Evolutionary conservation across 202 grass and related monocot species (phyloP), one percentile per base, ranked within the genome.

Genomic region (Setaria viridis): DNA sequence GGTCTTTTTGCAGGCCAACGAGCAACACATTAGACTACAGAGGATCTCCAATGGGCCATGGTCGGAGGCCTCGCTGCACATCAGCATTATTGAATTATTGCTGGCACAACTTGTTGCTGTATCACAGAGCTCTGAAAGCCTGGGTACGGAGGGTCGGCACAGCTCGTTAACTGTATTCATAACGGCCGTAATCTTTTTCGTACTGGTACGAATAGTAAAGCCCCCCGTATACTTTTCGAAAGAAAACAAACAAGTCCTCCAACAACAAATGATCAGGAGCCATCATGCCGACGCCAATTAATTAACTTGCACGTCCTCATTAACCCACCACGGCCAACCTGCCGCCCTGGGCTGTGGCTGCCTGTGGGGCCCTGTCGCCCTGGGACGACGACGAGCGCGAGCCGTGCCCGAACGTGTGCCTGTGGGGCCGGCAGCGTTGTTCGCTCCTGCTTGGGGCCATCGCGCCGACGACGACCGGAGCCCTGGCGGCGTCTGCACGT

Each of bases 401-500:
- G 25, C 25, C 25, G 25, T 41, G 42, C 42, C 7, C 42, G 42
- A 7, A 6, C 42, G 42, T 43, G 42, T 43, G 6, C 6, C 7
- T 43, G 42, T 43, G 42, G 6, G 42, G 42, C 42, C 42, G 42
- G 42, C 42, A 43, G 42, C 42, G 0, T 7, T 77, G 54, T 60
- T 79, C 79, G n/a, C 66, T 79, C 13, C 13, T 73, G 67, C 57
- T 43, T 64, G 34, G 80, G 67, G n/a, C 39, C 34, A 35, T 34
- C 67, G 67, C 9, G 67, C 19, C 20, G 65, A 81, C 48, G 73
- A 42, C 63, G 72, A 83, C 80, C 77, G n/a, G 59, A 80, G 62
- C 20, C 11, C 33, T 21, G 32, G 51, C 49, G 1, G 69, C 15
- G 32, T 20, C 59, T 51, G 76, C 67, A 57, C 11, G 59, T 42